Evolutionary conservation across 2,329 filamentous ascomycete species (phyloP).

Genomic region (Alternaria novae-zelandiae): DNA sequence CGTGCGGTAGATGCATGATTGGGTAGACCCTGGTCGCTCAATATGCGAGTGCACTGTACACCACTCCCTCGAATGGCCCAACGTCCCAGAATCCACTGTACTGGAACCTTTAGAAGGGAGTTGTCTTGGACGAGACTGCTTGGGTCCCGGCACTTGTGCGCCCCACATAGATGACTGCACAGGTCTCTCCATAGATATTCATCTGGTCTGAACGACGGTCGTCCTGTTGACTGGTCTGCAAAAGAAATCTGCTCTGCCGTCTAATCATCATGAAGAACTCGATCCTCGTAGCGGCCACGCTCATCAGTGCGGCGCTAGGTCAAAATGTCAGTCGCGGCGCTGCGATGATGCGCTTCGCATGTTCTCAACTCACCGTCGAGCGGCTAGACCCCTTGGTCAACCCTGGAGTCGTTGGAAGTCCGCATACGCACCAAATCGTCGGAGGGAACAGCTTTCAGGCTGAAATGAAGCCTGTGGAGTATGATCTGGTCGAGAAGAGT

Average conservation of each 20-base stretch:
- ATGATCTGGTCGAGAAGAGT: conserved; percentile 27
- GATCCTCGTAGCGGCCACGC: background rate
- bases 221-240: background rate
- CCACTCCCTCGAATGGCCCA: background rate
- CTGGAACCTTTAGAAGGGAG: background rate
- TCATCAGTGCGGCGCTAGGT: background rate
- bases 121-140: background rate
- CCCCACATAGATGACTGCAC: background rate
- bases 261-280: conserved; percentile 1
- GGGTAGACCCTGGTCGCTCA: conserved; percentile 2
- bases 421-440: conserved; percentile 41
- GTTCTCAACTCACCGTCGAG: conserved; percentile 39
- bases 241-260: background rate
- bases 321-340: conserved; percentile 10
- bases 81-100: background rate
- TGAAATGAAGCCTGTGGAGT: conserved; percentile 34
- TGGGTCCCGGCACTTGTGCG: background rate
- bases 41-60: conserved; percentile 4
- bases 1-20: background rate
- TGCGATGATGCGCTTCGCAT: conserved; percentile 33
- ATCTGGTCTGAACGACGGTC: background rate
- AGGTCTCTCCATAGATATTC: background rate
- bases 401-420: conserved; percentile 32
- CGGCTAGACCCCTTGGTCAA: conserved; percentile 39
- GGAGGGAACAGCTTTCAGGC: conserved; percentile 35